Conservation (phyloP, 116 monocot species). For the Papilionanthe hybrid region DNA sequence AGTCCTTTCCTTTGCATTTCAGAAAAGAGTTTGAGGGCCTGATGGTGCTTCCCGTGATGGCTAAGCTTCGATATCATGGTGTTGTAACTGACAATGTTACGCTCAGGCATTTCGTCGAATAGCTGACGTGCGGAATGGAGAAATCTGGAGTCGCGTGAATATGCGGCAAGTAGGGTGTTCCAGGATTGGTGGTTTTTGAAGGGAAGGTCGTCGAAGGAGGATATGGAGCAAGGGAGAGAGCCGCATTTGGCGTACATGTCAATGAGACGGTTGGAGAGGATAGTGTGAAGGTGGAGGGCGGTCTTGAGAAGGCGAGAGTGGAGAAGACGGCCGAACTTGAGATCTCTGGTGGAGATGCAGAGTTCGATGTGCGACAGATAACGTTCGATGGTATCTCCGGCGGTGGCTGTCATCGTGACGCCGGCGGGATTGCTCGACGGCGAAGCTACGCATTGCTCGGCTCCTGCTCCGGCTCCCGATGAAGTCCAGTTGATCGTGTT, state of each 20-base stretch:
- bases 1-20: slow-evolving; percentile 12
- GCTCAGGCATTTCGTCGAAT: slow-evolving; percentile 44
- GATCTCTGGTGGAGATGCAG: slow-evolving; percentile 23
- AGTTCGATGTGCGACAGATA: slow-evolving; percentile 18
- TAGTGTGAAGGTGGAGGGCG: slow-evolving; percentile 33
- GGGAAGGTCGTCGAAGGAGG: slow-evolving; percentile 36
- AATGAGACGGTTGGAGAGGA: slow-evolving; percentile 48
- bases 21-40: slow-evolving; percentile 30
- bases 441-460: neutral
- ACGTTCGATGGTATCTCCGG: slow-evolving; percentile 3
- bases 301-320: slow-evolving; percentile 42
- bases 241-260: slow-evolving; percentile 42
- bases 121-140: slow-evolving; percentile 17
- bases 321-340: slow-evolving; percentile 15
- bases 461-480: neutral
- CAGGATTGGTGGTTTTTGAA: slow-evolving; percentile 53
- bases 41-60: slow-evolving; percentile 15
- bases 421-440: neutral
- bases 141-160: neutral
- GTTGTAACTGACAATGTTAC: slow-evolving; percentile 57
- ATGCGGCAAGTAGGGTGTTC: slow-evolving; percentile 47
- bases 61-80: slow-evolving; percentile 46
- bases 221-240: slow-evolving; percentile 10
- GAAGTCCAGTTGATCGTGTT: no score
- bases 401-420: neutral